Base-by-base conservation (phyloP, 2,329 filamentous ascomycete genomes). In the Calonectria pteridis region DNA sequence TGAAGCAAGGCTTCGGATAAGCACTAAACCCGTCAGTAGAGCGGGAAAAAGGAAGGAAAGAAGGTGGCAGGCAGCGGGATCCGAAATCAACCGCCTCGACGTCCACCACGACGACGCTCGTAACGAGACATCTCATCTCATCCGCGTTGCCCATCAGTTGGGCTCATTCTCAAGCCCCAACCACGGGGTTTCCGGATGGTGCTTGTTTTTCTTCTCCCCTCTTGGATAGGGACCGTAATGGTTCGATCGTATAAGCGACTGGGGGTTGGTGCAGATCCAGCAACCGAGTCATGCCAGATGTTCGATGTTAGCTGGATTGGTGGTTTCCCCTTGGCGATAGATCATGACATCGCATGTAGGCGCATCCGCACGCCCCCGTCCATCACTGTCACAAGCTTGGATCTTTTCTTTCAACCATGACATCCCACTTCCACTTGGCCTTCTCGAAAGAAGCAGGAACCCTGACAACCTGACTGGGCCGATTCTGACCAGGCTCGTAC, bases 401-500 rank as follows among this genome's bases (percentile, higher is more conserved):
- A 53, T 55, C 43, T 49, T 40, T 18, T 31, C 33, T 40, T 40
- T 67, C 67, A 67, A 35, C 58, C 23, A 69, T 59, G 37, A 69
- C 46, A 68, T 68, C 40, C 59, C 59, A 49, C 65, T 78, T 79
- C 75, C 11, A 75, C 64, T 67, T 49, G 40, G 37, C 71, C 75
- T 80, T 80, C 77, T 77, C 70, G 77, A 79, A 79, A 67, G 65
- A 79, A 78, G 77, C 73, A 76, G 76, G 55, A 76, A 73, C 65
- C 59, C 23, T 63, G 14, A 26, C 55, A 73, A 55, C 64, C 23
- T 63, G 20, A 26, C 55, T 43, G 70, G 37, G 40, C 40, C 65
- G 33, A 65, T 62, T 69, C 28, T 65, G 49, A 43, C 67, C 51
- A 62, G 71, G 71, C 72, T 55, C 35, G 64, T 63, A 43, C 63